Evolutionary conservation across 1,284 basidiomycete species (phyloP).

Genomic region (Abortiporus biennis): DNA sequence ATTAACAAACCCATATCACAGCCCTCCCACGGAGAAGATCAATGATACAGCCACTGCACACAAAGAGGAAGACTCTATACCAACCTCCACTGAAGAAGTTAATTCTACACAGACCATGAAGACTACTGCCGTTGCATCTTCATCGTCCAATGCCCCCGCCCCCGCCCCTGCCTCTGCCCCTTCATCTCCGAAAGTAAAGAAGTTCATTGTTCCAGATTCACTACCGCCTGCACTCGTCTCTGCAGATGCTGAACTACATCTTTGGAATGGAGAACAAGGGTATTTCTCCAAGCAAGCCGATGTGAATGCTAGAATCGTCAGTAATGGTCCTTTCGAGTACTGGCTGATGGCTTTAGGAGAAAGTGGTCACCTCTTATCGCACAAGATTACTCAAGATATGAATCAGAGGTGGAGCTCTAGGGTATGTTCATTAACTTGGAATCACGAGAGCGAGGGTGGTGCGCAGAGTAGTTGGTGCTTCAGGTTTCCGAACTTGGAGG

Average conservation of each 20-base stretch:
- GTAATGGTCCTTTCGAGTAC: slow-evolving; percentile 43
- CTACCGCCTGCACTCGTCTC: slow-evolving; percentile 30
- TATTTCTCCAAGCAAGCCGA: slow-evolving; percentile 74
- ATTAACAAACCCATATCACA: slow-evolving; percentile 16
- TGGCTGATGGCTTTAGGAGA: slow-evolving; percentile 58
- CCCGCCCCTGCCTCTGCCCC: slow-evolving; percentile 10
- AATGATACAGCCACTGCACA: slow-evolving; percentile 7
- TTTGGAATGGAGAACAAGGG: slow-evolving; percentile 70
- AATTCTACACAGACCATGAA: neutral
- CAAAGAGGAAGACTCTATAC: slow-evolving; percentile 4
- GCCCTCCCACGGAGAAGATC: slow-evolving; percentile 29
- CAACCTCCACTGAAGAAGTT: slow-evolving; percentile 5
- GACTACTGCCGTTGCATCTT: neutral
- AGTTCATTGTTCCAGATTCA: slow-evolving; percentile 11
- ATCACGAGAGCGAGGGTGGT: slow-evolving; percentile 57
- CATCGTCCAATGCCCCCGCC: slow-evolving; percentile 12
- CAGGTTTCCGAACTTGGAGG: slow-evolving; percentile 55
- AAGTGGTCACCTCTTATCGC: slow-evolving; percentile 48
- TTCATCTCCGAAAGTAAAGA: slow-evolving; percentile 11
- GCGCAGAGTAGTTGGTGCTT: slow-evolving; percentile 80
- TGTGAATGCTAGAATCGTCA: slow-evolving; percentile 64
- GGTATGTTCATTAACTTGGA: slow-evolving; percentile 81
- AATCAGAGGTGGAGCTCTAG: slow-evolving; percentile 66
- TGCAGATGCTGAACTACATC: slow-evolving; percentile 50
- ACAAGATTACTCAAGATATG: slow-evolving; percentile 65